phyloP scores from a whole-genome alignment of 106 monocot species.

The Chionographis japonica region DNA sequence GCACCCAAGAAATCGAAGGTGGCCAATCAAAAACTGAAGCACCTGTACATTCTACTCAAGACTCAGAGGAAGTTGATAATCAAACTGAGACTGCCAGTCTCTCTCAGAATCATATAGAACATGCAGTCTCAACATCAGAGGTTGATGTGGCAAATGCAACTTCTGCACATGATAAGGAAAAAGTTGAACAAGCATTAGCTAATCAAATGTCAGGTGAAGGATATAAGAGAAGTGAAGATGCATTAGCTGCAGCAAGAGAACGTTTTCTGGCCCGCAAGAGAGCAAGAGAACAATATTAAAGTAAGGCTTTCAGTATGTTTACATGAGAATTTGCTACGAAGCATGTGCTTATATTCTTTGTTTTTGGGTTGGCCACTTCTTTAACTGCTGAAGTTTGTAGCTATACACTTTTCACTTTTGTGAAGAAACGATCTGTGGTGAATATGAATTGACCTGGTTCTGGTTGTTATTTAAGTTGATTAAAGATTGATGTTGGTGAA shows the following conservation, averaged over 20 bases:
- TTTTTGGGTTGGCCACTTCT: too few relatives aligned
- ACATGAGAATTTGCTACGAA: too few relatives aligned
- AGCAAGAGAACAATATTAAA: constrained; percentile 37
- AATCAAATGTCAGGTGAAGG: constrained; percentile 15
- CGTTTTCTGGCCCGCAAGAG: constrained; percentile 75
- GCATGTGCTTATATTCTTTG: too few relatives aligned
- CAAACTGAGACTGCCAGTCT: background rate
- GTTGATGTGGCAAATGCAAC: background rate
- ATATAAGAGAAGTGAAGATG: constrained; percentile 63
- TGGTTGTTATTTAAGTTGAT: too few relatives aligned
- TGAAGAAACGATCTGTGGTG: too few relatives aligned
- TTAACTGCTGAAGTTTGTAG: too few relatives aligned
- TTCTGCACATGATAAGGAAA: constrained; percentile 10
- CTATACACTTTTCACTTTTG: too few relatives aligned
- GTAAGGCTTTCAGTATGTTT: background rate
- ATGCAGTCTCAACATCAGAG: background rate
- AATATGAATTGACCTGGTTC: too few relatives aligned
- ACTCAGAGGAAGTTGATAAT: constrained; percentile 3
- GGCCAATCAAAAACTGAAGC: constrained; percentile 3
- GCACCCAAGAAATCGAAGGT: constrained; percentile 1
- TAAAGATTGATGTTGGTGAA: too few relatives aligned
- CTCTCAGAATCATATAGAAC: constrained; percentile 1
- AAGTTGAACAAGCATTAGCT: constrained; percentile 11
- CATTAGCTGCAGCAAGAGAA: constrained; percentile 68
- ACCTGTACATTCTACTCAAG: background rate